Conservation (phyloP, 371 early-diverging fungal species). For the Batrachochytrium dendrobatidis region DNA sequence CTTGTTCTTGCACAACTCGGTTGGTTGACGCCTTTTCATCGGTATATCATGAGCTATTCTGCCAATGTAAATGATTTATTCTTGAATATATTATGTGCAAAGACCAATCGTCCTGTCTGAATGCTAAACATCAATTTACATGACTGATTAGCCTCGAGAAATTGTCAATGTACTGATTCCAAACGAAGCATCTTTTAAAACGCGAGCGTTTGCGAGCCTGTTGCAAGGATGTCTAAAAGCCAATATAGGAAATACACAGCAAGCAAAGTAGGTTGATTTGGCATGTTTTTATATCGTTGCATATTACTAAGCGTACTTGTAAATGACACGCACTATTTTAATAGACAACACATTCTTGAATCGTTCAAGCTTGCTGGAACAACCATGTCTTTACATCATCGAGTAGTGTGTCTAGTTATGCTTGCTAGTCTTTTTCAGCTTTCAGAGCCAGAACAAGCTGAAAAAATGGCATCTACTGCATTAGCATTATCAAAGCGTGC, state of each 20-base stretch:
- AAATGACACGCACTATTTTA: background rate
- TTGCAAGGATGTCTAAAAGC: background rate
- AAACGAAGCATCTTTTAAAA: too few species aligned
- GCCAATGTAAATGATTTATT: too few species aligned
- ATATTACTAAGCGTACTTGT: background rate
- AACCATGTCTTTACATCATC: background rate
- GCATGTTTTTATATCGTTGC: too few species aligned
- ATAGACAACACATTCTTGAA: background rate
- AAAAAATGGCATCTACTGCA: constrained; percentile 1
- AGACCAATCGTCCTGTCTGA: too few species aligned
- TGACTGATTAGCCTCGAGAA: too few species aligned
- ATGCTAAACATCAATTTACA: too few species aligned
- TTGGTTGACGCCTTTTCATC: too few species aligned
- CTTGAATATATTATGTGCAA: too few species aligned
- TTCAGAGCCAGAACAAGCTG: background rate
- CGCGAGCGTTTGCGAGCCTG: background rate
- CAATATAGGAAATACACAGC: background rate
- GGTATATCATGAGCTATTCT: too few species aligned
- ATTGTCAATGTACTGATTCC: too few species aligned
- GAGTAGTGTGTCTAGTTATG: background rate
- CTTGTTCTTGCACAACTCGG: too few species aligned
- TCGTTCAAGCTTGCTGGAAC: background rate
- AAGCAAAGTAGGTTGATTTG: background rate
- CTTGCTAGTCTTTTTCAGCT: background rate
- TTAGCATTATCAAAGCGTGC: background rate